Evolutionary conservation across 1,139 yeast genomes (phyloP).

Genomic region (Zygoascus sp.): DNA sequence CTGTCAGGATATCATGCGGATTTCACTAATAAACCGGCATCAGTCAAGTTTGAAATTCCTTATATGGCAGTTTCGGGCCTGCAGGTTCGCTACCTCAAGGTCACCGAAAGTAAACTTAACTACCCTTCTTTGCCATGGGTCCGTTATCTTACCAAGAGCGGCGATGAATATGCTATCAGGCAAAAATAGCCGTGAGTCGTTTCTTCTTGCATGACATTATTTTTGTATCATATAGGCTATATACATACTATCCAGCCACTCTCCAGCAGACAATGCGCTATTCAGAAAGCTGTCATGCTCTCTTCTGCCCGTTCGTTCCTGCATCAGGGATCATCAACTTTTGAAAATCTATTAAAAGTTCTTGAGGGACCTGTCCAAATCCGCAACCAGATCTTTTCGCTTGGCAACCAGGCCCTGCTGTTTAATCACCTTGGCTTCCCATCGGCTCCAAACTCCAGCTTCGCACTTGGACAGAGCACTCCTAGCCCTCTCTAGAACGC

Average conservation of each 20-base stretch:
- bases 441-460: conserved; percentile 28
- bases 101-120: conserved; percentile 80
- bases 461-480: conserved; percentile 21
- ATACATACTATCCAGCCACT: too few species aligned
- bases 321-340: too few species aligned
- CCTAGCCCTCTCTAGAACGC: conserved; percentile 29
- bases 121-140: conserved; percentile 95
- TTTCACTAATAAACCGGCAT: conserved; percentile 34
- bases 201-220: not conserved
- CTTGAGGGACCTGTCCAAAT: conserved; percentile 17
- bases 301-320: too few species aligned
- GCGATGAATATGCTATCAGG: conserved; percentile 85
- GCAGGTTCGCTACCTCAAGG: conserved; percentile 85
- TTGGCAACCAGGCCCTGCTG: conserved; percentile 25
- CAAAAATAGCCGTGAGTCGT: not conserved
- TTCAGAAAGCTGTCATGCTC: too few species aligned
- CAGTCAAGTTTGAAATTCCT: conserved; percentile 88
- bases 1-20: conserved; percentile 11
- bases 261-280: too few species aligned
- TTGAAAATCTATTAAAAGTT: conserved; percentile 7
- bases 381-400: conserved; percentile 22
- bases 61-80: conserved; percentile 92
- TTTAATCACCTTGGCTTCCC: conserved; percentile 33
- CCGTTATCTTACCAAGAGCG: conserved; percentile 80
- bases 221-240: conserved; percentile 2